A percentile compares a stretch with the other conserved stretches of the same genome.
Conservation (phyloP, 306 rosid genomes). For the Cucumis hystrix region DNA sequence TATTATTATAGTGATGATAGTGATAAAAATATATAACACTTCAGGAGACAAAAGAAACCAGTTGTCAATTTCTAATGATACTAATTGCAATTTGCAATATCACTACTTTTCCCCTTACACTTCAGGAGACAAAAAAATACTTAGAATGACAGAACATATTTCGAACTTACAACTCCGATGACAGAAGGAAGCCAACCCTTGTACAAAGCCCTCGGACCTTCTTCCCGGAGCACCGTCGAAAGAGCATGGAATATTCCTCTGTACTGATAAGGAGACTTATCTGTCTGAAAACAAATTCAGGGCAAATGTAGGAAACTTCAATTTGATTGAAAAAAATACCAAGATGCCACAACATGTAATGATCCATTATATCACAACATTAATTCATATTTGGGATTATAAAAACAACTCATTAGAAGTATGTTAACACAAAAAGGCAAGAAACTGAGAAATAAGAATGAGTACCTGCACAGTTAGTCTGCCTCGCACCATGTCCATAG, state of each 20-base stretch:
- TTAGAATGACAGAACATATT: not conserved
- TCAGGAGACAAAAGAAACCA: not conserved
- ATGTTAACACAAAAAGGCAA: not conserved
- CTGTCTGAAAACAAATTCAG: slow-evolving; percentile 46
- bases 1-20: not conserved
- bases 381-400: not conserved
- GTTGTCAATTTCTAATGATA: not conserved
- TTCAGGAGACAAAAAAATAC: not conserved
- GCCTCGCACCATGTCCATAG: slow-evolving; percentile 99
- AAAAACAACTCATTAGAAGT: not conserved
- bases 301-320: slow-evolving; percentile 1
- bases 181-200: slow-evolving; percentile 99
- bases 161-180: slow-evolving; percentile 85
- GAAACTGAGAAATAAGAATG: not conserved
- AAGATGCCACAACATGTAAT: not conserved
- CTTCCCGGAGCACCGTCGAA: slow-evolving; percentile 81
- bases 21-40: not conserved
- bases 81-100: not conserved
- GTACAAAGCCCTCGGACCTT: slow-evolving; percentile 93
- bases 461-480: slow-evolving; percentile 92
- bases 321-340: not conserved
- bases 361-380: not conserved
- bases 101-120: not conserved
- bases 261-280: slow-evolving; percentile 84
- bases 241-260: slow-evolving; percentile 97